phyloP scores from a whole-genome alignment of 192 early-diverging fungal species.

The Entomortierella lignicola region DNA sequence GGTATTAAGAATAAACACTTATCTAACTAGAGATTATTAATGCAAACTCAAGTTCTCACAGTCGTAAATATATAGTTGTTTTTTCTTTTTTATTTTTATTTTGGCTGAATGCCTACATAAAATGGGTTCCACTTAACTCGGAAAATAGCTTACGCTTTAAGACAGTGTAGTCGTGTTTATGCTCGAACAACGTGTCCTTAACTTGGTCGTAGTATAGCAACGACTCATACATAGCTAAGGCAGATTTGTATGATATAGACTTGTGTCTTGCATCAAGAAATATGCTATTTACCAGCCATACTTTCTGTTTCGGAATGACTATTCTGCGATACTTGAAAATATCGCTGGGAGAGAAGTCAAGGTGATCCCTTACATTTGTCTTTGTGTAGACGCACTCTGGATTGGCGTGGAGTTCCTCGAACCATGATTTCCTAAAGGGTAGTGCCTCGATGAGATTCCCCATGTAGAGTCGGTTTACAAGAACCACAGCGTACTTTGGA shows the following conservation, averaged over 20 bases:
- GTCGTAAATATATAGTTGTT: too few relatives aligned
- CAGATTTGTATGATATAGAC: conserved; percentile 23
- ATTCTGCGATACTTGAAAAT: conserved; percentile 34
- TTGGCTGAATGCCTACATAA: too few relatives aligned
- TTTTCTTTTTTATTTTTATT: too few relatives aligned
- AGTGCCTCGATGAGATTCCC: background rate
- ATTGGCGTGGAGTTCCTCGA: background rate
- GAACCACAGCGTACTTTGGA: conserved; percentile 44
- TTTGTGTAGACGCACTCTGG: conserved; percentile 15
- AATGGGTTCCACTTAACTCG: conserved; percentile 15
- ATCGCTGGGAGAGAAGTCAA: conserved; percentile 4
- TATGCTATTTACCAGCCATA: conserved; percentile 16
- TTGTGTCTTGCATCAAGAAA: conserved; percentile 10
- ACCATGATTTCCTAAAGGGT: conserved; percentile 3
- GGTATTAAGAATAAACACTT: too few relatives aligned
- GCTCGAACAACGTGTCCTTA: background rate
- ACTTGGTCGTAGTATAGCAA: conserved; percentile 24
- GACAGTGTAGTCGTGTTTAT: conserved; percentile 7
- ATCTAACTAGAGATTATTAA: too few relatives aligned
- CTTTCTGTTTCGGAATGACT: conserved; percentile 13
- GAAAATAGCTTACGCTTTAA: conserved; percentile 17
- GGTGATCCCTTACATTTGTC: background rate
- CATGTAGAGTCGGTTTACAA: conserved; percentile 11
- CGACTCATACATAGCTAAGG: conserved; percentile 9
- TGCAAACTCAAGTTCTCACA: background rate